phyloP scores from a whole-genome alignment of 148 eudicot genomes.

The Gaultheria prostrata region DNA sequence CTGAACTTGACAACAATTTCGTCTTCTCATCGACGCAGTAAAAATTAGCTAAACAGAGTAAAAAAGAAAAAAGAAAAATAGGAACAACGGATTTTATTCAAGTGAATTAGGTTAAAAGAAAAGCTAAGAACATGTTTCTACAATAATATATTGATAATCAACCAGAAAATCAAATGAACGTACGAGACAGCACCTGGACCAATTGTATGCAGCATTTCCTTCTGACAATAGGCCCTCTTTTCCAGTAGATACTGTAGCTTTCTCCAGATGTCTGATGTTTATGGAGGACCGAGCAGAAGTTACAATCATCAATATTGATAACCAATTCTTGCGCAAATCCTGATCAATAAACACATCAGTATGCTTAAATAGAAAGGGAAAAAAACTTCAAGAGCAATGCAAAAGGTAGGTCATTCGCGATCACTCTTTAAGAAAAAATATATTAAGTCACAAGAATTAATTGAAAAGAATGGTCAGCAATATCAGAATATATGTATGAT shows the following conservation, averaged over 20 bases:
- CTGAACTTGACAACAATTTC: background rate
- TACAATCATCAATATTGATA: slow-evolving; percentile 85
- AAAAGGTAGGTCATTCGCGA: background rate
- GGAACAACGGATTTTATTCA: background rate
- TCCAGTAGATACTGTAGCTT: slow-evolving; percentile 98
- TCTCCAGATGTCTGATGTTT: slow-evolving; percentile 95
- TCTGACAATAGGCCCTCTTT: slow-evolving; percentile 95
- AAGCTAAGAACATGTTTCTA: background rate
- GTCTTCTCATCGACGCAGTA: background rate
- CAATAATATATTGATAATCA: slow-evolving; percentile 7
- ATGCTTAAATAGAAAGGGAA: background rate
- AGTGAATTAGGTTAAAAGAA: background rate
- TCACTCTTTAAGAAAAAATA: background rate
- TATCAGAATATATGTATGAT: background rate
- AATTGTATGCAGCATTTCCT: slow-evolving; percentile 91
- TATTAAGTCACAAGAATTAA: background rate
- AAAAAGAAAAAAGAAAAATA: too few relatives aligned
- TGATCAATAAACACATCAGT: slow-evolving; percentile 24
- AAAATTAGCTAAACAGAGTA: too few relatives aligned
- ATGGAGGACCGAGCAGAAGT: slow-evolving; percentile 97
- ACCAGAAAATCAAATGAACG: background rate
- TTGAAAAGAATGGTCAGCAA: background rate
- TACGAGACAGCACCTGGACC: slow-evolving; percentile 75
- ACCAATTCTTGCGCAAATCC: slow-evolving; percentile 98
- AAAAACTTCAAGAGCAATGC: background rate